Conservation (phyloP, 257 asterid genomes). For the Marsdenia floribunda region DNA sequence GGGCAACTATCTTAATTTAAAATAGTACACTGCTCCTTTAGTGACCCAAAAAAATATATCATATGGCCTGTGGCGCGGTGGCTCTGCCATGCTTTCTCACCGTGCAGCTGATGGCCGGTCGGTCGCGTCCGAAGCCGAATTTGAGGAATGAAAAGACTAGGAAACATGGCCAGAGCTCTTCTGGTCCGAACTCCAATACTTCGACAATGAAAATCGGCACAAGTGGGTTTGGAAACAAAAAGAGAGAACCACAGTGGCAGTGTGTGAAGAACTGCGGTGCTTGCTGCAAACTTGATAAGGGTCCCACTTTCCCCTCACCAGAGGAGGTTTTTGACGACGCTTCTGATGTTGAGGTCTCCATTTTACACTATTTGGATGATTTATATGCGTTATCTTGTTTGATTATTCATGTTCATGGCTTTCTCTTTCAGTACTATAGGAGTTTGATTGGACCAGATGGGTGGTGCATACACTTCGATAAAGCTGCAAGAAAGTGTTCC, state of each 20-base stretch:
- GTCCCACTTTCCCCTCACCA: constrained; percentile 71
- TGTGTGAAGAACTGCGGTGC: constrained; percentile 87
- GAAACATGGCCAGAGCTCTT: constrained; percentile 6
- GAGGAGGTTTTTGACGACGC: constrained; percentile 80
- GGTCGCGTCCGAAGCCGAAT: constrained; percentile 25
- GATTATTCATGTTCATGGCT: neutral
- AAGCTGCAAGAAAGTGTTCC: constrained; percentile 68
- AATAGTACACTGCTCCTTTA: too few relatives aligned
- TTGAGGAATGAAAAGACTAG: constrained; percentile 19
- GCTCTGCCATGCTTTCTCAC: constrained; percentile 38
- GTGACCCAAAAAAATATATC: neutral
- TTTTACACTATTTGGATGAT: neutral
- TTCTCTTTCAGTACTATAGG: constrained; percentile 55
- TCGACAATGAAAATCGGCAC: constrained; percentile 5
- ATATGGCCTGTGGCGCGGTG: constrained; percentile 23
- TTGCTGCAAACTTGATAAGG: constrained; percentile 88
- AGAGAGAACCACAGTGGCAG: constrained; percentile 70
- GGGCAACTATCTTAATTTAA: too few relatives aligned
- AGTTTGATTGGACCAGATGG: constrained; percentile 92
- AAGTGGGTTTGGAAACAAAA: constrained; percentile 61
- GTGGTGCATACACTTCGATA: constrained; percentile 86
- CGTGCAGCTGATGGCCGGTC: constrained; percentile 35
- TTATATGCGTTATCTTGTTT: neutral
- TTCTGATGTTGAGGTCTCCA: constrained; percentile 66
- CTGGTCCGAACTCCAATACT: constrained; percentile 6